phyloP scores from a whole-genome alignment of 2,329 filamentous ascomycete genomes.

The Dactylellina drechsleri region DNA sequence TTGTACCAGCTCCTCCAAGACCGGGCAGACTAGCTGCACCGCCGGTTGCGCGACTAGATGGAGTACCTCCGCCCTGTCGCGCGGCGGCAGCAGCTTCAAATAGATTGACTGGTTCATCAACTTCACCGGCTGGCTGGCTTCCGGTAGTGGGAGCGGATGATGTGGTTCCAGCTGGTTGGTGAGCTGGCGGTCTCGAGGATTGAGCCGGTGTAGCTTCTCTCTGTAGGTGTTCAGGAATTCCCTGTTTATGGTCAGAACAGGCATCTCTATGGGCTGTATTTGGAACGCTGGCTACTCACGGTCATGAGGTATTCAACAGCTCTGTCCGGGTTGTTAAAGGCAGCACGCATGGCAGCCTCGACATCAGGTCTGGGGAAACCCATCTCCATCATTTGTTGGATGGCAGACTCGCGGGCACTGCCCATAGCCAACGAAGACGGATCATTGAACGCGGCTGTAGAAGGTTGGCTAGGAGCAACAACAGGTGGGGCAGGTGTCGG shows the following conservation, averaged over 20 bases:
- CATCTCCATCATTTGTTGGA: slow-evolving; percentile 96
- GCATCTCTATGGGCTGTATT: not conserved
- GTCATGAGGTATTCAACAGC: slow-evolving; percentile 95
- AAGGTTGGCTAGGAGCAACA: slow-evolving; percentile 64
- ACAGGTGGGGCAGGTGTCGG: slow-evolving; percentile 67
- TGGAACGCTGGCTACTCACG: slow-evolving; percentile 64
- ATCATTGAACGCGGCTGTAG: slow-evolving; percentile 70
- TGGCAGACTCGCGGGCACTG: slow-evolving; percentile 79
- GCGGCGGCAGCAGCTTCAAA: slow-evolving; percentile 92
- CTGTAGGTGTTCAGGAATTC: slow-evolving; percentile 86
- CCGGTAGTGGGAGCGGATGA: not conserved
- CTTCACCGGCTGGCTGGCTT: slow-evolving; percentile 61
- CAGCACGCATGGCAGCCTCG: slow-evolving; percentile 92
- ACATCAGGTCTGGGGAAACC: slow-evolving; percentile 90
- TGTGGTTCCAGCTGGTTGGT: slow-evolving; percentile 58
- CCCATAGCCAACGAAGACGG: slow-evolving; percentile 88
- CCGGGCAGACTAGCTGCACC: slow-evolving; percentile 61
- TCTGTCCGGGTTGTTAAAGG: slow-evolving; percentile 95
- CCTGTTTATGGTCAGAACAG: slow-evolving; percentile 66
- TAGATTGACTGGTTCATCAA: slow-evolving; percentile 78
- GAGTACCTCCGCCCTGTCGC: slow-evolving; percentile 64
- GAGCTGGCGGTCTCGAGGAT: slow-evolving; percentile 60
- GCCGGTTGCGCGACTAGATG: slow-evolving; percentile 64
- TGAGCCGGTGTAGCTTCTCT: slow-evolving; percentile 70
- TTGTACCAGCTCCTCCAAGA: slow-evolving; percentile 67